Percentiles rank a stretch among this genome's conserved stretches.
Conservation (phyloP, 164 flowering plant species). For the Sedum album region DNA sequence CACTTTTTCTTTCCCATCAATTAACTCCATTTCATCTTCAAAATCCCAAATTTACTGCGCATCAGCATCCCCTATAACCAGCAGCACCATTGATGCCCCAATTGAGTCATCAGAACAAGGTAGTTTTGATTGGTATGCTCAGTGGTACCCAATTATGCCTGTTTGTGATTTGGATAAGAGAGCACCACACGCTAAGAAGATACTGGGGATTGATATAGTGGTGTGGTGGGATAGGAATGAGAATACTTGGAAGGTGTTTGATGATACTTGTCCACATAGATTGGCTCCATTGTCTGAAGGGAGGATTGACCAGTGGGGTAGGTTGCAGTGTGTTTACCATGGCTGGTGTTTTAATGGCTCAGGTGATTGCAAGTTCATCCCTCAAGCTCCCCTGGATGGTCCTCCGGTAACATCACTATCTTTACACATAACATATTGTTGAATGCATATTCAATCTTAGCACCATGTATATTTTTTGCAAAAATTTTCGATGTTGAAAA, state of each 20-base stretch:
- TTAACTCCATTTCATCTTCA: slow-evolving; percentile 5
- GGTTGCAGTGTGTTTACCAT: slow-evolving; percentile 94
- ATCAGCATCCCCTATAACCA: slow-evolving; percentile 11
- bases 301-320: slow-evolving; percentile 78
- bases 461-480: too few species aligned
- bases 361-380: slow-evolving; percentile 81
- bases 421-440: neutral
- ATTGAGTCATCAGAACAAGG: slow-evolving; percentile 29
- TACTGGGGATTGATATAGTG: slow-evolving; percentile 80
- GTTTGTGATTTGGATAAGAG: slow-evolving; percentile 81
- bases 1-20: neutral
- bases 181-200: slow-evolving; percentile 66
- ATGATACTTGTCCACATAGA: slow-evolving; percentile 86
- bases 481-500: too few species aligned
- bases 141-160: slow-evolving; percentile 81
- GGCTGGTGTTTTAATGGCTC: slow-evolving; percentile 94
- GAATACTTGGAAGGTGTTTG: slow-evolving; percentile 72
- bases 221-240: slow-evolving; percentile 92
- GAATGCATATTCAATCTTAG: too few species aligned
- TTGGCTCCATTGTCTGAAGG: slow-evolving; percentile 94
- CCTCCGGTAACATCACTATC: slow-evolving; percentile 47
- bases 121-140: slow-evolving; percentile 64
- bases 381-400: slow-evolving; percentile 84
- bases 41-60: slow-evolving; percentile 23
- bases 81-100: slow-evolving; percentile 22